Base-by-base conservation (phyloP, 306 rosid species). In the Quercus glauca region DNA sequence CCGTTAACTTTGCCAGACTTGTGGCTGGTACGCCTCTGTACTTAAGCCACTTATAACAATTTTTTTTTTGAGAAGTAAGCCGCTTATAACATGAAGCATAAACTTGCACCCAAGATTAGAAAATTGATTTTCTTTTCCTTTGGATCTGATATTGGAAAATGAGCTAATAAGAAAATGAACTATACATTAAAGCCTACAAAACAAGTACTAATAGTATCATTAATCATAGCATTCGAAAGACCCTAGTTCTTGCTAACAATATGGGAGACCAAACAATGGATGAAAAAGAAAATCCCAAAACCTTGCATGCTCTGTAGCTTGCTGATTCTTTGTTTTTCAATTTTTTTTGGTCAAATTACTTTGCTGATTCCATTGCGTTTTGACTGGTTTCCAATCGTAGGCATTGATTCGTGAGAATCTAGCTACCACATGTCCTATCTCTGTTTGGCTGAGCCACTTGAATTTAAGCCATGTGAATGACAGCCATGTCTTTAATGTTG, bases 401-500 rank as follows among this genome's bases (percentile, higher is more conserved):
- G 43, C 73, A 77, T 25, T 68, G 78, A 51, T 68, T 57, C 59
- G 43, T 84, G 64, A 85, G 80, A 60, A 76, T 55, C 71, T 12
- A 76, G 49, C 69, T 12, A 20, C 80, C 84, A 89, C 87, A 83
- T 80, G 92, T 59, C 76, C 57, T 67, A 43, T 56, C 91, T 85
- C 93, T 79, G 78, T 78, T 87, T 64, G 82, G 17, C 31, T 53
- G 72, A 63, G 73, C 81, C 60, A 68, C 80, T 76, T 31, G 55
- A 61, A 76, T 26, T 69, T 76, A 12, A 84, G 86, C 80, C 91
- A 88, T 84, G 92, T 80, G 93, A 88, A 79, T 82, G 90, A 83
- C 93, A 86, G 73, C 88, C 58, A 57, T 75, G 84, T 80, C 86
- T 73, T 78, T 81, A 41, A 12, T 57, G 76, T 76, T 37, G 78